phyloP scores from a whole-genome alignment of 2,329 filamentous ascomycete species.

The Colletotrichum gloeosporioides region DNA sequence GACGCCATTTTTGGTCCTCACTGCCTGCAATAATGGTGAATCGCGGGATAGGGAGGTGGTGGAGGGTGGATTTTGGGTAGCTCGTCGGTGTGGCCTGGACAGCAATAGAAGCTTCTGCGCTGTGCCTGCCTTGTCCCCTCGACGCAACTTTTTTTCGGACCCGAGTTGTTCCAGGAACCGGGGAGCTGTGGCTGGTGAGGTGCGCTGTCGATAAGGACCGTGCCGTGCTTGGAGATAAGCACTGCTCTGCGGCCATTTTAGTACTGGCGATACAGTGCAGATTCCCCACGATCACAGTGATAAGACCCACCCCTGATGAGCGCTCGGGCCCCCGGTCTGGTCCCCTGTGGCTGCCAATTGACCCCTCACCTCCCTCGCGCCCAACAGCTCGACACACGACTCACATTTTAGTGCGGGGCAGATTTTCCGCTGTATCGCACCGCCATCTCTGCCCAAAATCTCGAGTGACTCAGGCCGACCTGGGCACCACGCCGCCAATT shows the following conservation, averaged over 20 bases:
- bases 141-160: constrained; percentile 25
- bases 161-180: constrained; percentile 24
- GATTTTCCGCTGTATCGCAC: constrained; percentile 20
- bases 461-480: constrained; percentile 20
- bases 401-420: constrained; percentile 23
- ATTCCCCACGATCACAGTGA: not conserved
- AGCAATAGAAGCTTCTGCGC: constrained; percentile 25
- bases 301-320: not conserved
- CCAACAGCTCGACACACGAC: constrained; percentile 17
- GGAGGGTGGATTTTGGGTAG: not conserved
- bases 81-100: constrained; percentile 21
- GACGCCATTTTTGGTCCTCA: constrained; percentile 72
- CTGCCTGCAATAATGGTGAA: constrained; percentile 6
- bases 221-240: not conserved
- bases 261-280: not conserved
- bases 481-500: constrained; percentile 9
- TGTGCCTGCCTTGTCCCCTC: constrained; percentile 19
- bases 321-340: not conserved
- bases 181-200: constrained; percentile 20
- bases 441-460: constrained; percentile 18
- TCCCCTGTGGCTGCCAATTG: constrained; percentile 18
- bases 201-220: not conserved
- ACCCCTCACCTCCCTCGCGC: constrained; percentile 15
- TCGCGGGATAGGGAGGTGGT: constrained; percentile 17
- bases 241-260: fast-evolving